A percentile compares a stretch with the other conserved stretches of the same genome.
Evolutionary conservation across 345 rosid species (phyloP).

Genomic region (Gossypium stocksii): DNA sequence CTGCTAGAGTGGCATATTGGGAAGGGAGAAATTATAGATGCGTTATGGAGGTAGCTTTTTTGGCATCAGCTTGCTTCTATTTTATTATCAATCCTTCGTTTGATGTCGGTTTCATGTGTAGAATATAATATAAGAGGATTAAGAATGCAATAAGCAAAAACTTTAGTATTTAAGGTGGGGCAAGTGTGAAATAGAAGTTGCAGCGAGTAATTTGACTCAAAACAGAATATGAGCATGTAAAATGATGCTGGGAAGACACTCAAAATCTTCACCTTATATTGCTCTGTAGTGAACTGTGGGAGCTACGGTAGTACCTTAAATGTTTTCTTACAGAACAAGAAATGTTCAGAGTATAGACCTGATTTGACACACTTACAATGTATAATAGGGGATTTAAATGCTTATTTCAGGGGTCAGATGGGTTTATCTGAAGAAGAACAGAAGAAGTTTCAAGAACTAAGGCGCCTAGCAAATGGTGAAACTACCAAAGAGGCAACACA

Average conservation of each 20-base stretch:
- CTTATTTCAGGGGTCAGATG: slow-evolving; percentile 75
- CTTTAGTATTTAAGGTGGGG: neutral
- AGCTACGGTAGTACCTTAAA: neutral
- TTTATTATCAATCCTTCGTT: neutral
- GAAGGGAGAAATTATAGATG: slow-evolving; percentile 72
- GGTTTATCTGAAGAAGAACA: slow-evolving; percentile 73
- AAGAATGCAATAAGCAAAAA: neutral
- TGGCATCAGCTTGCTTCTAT: slow-evolving; percentile 3
- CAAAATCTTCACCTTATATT: neutral
- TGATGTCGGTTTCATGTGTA: neutral
- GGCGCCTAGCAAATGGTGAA: slow-evolving; percentile 46
- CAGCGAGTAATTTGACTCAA: too few relatives aligned
- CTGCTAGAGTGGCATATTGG: slow-evolving; percentile 69
- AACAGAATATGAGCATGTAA: too few relatives aligned
- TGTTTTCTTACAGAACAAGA: neutral
- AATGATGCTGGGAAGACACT: neutral
- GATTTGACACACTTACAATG: neutral
- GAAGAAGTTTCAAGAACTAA: slow-evolving; percentile 48
- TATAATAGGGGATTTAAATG: neutral
- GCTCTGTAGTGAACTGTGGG: neutral
- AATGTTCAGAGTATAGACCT: neutral
- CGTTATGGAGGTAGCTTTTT: slow-evolving; percentile 69
- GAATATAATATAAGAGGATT: slow-evolving; percentile 5
- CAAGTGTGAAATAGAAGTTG: neutral
- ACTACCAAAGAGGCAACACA: slow-evolving; percentile 25